A percentile compares a stretch with the other conserved stretches of the same genome.
Evolutionary conservation across 2,329 filamentous ascomycete genomes (phyloP).

Genomic region (Hypoxylon sp.): DNA sequence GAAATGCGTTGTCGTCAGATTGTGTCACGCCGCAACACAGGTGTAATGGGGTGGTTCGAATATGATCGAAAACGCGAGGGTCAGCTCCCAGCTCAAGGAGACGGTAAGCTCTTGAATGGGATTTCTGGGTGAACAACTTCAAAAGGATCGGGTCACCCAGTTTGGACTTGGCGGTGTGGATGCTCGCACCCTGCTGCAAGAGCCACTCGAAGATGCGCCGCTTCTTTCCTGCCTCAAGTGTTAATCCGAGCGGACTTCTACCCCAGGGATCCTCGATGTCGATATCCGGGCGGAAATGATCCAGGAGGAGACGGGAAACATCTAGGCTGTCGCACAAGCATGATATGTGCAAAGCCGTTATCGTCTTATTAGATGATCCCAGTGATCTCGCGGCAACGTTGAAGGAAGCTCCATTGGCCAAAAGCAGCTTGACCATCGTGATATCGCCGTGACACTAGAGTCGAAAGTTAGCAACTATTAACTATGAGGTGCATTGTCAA

Average conservation of each 20-base stretch:
- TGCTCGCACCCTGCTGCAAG: slow-evolving; percentile 13
- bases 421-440: slow-evolving; percentile 9
- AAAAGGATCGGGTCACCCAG: slow-evolving; percentile 17
- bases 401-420: slow-evolving; percentile 20
- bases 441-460: slow-evolving; percentile 11
- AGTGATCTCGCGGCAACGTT: slow-evolving; percentile 5
- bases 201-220: too few species aligned
- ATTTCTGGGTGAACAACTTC: slow-evolving; percentile 1
- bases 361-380: slow-evolving; percentile 7
- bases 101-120: neutral
- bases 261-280: slow-evolving; percentile 20
- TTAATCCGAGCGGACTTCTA: slow-evolving; percentile 15
- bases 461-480: slow-evolving; percentile 14
- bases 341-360: slow-evolving; percentile 21
- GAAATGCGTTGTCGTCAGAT: too few species aligned
- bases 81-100: slow-evolving; percentile 11
- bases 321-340: neutral
- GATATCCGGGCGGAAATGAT: slow-evolving; percentile 5
- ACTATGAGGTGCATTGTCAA: too few species aligned
- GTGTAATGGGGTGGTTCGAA: neutral
- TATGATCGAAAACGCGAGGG: neutral
- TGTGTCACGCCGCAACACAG: too few species aligned
- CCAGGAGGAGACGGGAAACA: slow-evolving; percentile 11
- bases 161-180: too few species aligned
- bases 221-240: slow-evolving; percentile 5